A percentile compares a stretch with the other conserved stretches of the same genome.
Evolutionary conservation across 345 rosid species (phyloP).

Genomic region (Theobroma cacao): DNA sequence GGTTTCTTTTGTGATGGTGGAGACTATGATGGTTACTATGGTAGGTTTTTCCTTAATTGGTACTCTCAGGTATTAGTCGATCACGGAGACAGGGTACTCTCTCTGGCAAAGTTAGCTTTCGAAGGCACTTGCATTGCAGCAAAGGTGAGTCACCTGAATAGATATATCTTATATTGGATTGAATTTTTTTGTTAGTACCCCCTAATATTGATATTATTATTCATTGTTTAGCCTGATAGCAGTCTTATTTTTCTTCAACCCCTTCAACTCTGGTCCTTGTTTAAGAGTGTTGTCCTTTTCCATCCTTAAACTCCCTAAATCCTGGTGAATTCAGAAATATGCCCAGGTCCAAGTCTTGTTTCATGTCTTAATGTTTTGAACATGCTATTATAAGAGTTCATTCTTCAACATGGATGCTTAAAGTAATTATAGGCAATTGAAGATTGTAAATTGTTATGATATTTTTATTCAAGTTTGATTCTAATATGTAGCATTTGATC

Average conservation of each 20-base stretch:
- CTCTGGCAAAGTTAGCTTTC: constrained; percentile 83
- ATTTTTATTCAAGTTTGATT: background rate
- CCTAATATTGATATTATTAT: background rate
- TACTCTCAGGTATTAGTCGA: constrained; percentile 74
- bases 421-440: background rate
- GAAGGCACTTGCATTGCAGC: constrained; percentile 67
- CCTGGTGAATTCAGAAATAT: background rate
- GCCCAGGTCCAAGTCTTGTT: background rate
- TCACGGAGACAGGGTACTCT: constrained; percentile 79
- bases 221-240: background rate
- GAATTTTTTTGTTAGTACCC: background rate
- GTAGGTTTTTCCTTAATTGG: constrained; percentile 96
- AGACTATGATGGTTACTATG: constrained; percentile 84
- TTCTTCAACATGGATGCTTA: background rate
- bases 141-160: constrained; percentile 56
- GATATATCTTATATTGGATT: constrained; percentile 6
- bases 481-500: background rate
- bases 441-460: background rate
- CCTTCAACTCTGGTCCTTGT: background rate
- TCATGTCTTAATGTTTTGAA: background rate
- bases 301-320: background rate
- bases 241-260: background rate
- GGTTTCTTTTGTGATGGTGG: constrained; percentile 98
- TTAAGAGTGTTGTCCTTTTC: background rate
- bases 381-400: background rate